Evolutionary conservation across 352 stramenopile species (phyloP), one percentile per base, ranked within the genome.

Genomic region (Pythium folliculosum): DNA sequence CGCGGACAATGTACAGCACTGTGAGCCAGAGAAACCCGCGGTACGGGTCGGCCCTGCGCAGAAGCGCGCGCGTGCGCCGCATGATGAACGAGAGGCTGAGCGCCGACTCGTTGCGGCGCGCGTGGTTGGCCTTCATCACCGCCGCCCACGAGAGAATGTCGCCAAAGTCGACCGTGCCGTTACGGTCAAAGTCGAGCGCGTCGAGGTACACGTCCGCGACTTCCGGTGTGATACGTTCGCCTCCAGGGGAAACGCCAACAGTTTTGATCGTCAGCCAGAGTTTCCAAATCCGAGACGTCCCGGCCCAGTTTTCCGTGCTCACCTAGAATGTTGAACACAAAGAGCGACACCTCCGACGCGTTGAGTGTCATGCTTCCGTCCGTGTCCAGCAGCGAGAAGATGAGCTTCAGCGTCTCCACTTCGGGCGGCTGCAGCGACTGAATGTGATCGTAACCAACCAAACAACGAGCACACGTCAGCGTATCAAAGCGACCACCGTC

Each of bases 301-400:
- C 3, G 5, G 27, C 27, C 27, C 5, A 32, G 5, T 32, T 6
- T 2, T 32, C 27, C 27, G 5, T 5, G 3, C 27, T 32, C 60
- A 91, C 86, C 81, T 25, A 95, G 69, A 32, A 92, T 87, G 65
- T 91, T 91, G 47, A 83, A 73, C 38, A 95, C 84, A 43, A 93
- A 95, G 12, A 82, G 75, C 7, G 70, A 72, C 32, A 95, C 71
- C 55, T 95, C 85, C 4, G 62, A 43, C 1, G 70, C 73, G 32
- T 63, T 85, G 16, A 95, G 65, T 21, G 77, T 78, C 68, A 91
- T 84, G 32, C 78, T 90, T 3, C 86, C 84, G 37, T 93, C 82
- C 8, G 82, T 86, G 63, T 95, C 86, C 64, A 95, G 85, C 7
- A 95, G 70, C 17, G 83, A 90, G 51, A 95, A 95, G 35, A 90